These are phyloP conservation scores for Ustilago hordei DNA, from an alignment of 1,284 basidiomycete species.

Conservation along the genomic window DNA sequence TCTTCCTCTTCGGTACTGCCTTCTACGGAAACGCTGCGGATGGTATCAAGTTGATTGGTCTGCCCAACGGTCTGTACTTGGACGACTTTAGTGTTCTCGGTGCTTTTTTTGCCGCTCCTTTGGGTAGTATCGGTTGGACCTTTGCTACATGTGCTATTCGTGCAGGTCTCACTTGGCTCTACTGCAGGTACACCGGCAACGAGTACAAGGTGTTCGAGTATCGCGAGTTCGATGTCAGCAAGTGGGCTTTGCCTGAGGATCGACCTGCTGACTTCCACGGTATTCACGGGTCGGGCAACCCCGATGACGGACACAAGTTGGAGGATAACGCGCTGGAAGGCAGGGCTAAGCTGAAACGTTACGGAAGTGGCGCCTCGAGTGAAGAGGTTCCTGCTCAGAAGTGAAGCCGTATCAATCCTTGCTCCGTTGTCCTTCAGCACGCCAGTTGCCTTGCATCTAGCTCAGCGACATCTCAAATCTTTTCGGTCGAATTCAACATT, in stretches of 20 bases:
- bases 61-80: slow-evolving; percentile 67
- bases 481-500: slow-evolving; percentile 14
- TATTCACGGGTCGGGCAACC: slow-evolving; percentile 54
- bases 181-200: slow-evolving; percentile 38
- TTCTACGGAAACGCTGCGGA: slow-evolving; percentile 61
- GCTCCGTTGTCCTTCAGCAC: not conserved
- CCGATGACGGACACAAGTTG: slow-evolving; percentile 55
- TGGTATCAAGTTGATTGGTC: slow-evolving; percentile 60
- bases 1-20: slow-evolving; percentile 67
- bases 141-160: slow-evolving; percentile 57
- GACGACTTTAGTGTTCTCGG: slow-evolving; percentile 66
- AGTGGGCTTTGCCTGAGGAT: slow-evolving; percentile 61
- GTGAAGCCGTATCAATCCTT: not conserved
- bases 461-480: not conserved
- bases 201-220: slow-evolving; percentile 55
- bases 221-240: slow-evolving; percentile 44
- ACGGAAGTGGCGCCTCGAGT: slow-evolving; percentile 10
- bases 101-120: slow-evolving; percentile 67
- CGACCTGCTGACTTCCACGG: slow-evolving; percentile 53
- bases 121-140: slow-evolving; percentile 64
- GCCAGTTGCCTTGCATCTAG: not conserved
- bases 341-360: slow-evolving; percentile 10
- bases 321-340: slow-evolving; percentile 20
- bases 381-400: not conserved
- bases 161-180: slow-evolving; percentile 38